Evolutionary conservation across 768 basidiomycete species (phyloP), one percentile per base, ranked within the genome.

Genomic region (Xanthoconium purpureum): DNA sequence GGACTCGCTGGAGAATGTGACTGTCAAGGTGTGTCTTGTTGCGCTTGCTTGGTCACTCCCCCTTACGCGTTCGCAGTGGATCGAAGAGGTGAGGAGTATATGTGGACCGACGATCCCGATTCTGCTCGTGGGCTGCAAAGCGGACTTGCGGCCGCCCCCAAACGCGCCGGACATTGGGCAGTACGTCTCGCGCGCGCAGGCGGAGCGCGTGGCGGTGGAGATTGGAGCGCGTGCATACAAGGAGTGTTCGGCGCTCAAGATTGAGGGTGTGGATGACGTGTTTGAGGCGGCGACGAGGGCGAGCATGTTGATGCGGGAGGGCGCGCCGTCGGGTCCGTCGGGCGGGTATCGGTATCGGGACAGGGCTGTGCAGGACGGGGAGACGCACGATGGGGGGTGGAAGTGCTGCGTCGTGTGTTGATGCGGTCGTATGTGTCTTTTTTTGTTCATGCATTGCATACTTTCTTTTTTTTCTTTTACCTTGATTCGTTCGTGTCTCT

Each of bases 201-300:
- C 90, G 24, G 89, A 94, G 75, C 80, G 83, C 33, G 89, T 91
- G 20, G 92, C 94, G 3, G 76, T 78, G 32, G 80, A 77, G 37
- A 98, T 98, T 59, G 94, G 95, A 29, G 96, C 96, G 30, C 83
- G 92, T 29, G 89, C 85, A 40, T 98, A 98, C 78, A 94, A 93
- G 71, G 96, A 98, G 71, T 97, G 94, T 65, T 92, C 90, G 11
- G 89, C 94, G 30, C 78, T 95, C 48, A 89, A 85, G 75, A 89
- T 91, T 51, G 87, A 91, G 74, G 94, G 94, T 52, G 94, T 96
- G 14, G 97, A 98, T 72, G 92, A 97, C 63, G 92, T 98, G 44
- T 99, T 98, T 63, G 97, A 99, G 76, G 89, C 91, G 0, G 97
- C 97, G 33, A 98, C 97, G 12, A 80, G 97, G 43, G 94, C 93